A percentile compares a stretch with the other conserved stretches of the same genome.
These are phyloP conservation scores for Senecio squalidus DNA, from an alignment of 140 eudicot genomes.

Conservation along the genomic window DNA sequence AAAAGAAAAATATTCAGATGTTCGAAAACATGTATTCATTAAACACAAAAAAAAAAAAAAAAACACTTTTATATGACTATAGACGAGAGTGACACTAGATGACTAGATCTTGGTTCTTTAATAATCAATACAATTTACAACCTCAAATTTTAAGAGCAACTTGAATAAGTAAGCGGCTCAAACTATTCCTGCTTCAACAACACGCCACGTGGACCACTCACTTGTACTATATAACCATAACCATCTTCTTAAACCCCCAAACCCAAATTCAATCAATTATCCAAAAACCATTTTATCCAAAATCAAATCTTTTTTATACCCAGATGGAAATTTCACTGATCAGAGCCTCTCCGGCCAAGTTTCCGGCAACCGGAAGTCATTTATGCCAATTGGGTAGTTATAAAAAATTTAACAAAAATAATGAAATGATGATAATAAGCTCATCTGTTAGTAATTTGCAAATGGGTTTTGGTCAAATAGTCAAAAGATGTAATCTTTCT, in stretches of 20 bases:
- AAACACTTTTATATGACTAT: not conserved
- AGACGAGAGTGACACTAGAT: not conserved
- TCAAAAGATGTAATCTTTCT: constrained; percentile 16
- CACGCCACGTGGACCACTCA: constrained; percentile 4
- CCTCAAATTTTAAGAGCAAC: no score
- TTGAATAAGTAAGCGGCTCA: not conserved
- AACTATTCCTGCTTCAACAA: not conserved
- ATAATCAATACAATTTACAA: no score
- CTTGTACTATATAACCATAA: not conserved
- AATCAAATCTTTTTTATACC: not conserved
- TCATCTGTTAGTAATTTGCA: constrained; percentile 10
- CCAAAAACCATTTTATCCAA: not conserved
- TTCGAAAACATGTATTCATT: no score
- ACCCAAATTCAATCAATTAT: not conserved
- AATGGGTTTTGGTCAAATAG: constrained; percentile 19
- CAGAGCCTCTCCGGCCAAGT: no score
- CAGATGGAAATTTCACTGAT: no score
- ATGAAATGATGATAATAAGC: constrained; percentile 9
- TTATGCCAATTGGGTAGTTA: constrained; percentile 15
- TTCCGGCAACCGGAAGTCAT: constrained; percentile 36
- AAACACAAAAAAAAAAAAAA: no score
- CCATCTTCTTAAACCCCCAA: not conserved
- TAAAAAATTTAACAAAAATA: constrained; percentile 7
- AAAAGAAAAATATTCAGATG: no score
- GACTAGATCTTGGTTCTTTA: no score